These are phyloP conservation scores for Podosphaera aphanis DNA, from an alignment of 2,329 filamentous ascomycete genomes.

Conservation along the genomic window DNA sequence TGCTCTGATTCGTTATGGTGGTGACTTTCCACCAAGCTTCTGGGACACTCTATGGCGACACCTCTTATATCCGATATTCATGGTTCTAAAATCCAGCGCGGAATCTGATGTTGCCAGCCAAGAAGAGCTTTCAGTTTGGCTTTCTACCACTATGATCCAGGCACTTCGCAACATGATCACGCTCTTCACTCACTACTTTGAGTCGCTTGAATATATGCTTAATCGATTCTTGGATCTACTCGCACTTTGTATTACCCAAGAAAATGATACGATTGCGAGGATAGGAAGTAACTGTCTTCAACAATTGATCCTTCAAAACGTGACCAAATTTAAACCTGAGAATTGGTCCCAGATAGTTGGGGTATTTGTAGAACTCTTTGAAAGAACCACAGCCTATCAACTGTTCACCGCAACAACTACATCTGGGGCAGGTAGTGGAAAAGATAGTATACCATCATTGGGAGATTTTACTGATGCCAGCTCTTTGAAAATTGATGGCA, in stretches of 20 bases:
- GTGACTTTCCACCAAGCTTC: constrained; percentile 78
- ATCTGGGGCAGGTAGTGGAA: constrained; percentile 28
- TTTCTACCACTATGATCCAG: constrained; percentile 98
- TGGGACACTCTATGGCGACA: constrained; percentile 98
- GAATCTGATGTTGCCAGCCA: constrained; percentile 86
- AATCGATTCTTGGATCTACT: constrained; percentile 89
- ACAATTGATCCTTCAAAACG: constrained; percentile 88
- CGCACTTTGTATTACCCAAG: constrained; percentile 90
- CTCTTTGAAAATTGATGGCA: constrained; percentile 37
- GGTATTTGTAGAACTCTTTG: constrained; percentile 88
- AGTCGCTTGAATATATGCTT: constrained; percentile 89
- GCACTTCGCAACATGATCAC: constrained; percentile 95
- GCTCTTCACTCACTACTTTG: constrained; percentile 96
- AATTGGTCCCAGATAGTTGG: constrained; percentile 93
- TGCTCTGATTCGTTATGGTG: constrained; percentile 69
- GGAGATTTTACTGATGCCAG: constrained; percentile 21
- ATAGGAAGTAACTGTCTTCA: constrained; percentile 97
- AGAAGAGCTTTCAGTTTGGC: constrained; percentile 92
- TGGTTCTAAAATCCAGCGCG: constrained; percentile 85
- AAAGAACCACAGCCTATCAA: constrained; percentile 80
- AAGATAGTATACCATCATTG: constrained; percentile 22
- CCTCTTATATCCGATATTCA: constrained; percentile 91
- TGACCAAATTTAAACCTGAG: constrained; percentile 63
- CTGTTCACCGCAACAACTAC: constrained; percentile 64
- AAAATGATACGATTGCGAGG: constrained; percentile 92